Conservation (phyloP, 495 filamentous ascomycete genomes). For the Melanomma pulvis-pyrius region DNA sequence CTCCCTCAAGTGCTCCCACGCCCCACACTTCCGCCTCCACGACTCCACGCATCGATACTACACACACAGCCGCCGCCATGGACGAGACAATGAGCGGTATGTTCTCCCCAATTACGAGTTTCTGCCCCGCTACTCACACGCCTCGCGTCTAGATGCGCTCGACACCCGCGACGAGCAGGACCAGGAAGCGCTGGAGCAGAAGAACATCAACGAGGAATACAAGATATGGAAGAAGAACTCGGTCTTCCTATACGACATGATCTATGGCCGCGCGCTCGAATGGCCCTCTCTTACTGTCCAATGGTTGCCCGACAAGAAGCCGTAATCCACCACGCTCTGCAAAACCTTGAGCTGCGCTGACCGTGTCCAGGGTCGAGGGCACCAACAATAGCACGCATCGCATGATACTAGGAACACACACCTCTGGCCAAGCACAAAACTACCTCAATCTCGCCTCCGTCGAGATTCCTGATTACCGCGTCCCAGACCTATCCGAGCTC, state of each 20-base stretch:
- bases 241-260: constrained; percentile 82
- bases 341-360: not conserved
- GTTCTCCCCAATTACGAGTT: constrained; percentile 39
- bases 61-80: constrained; percentile 15
- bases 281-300: constrained; percentile 98
- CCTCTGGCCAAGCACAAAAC: constrained; percentile 81
- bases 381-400: constrained; percentile 89
- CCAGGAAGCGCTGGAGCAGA: constrained; percentile 71
- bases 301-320: constrained; percentile 96
- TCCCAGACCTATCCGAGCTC: constrained; percentile 68
- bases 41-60: not conserved
- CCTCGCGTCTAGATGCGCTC: constrained; percentile 40
- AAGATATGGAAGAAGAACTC: constrained; percentile 99
- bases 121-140: not conserved
- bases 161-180: constrained; percentile 58
- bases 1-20: not conserved
- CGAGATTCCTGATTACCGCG: constrained; percentile 76
- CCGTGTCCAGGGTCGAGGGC: constrained; percentile 63
- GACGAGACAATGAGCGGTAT: constrained; percentile 38
- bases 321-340: constrained; percentile 52
- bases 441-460: constrained; percentile 94
- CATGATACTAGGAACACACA: constrained; percentile 92
- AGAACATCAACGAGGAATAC: constrained; percentile 98
- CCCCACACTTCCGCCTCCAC: not conserved
- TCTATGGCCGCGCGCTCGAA: constrained; percentile 78